A percentile compares a stretch with the other conserved stretches of the same genome.
Evolutionary conservation across 306 rosid species (phyloP).

Genomic region (Albizia julibrissin): DNA sequence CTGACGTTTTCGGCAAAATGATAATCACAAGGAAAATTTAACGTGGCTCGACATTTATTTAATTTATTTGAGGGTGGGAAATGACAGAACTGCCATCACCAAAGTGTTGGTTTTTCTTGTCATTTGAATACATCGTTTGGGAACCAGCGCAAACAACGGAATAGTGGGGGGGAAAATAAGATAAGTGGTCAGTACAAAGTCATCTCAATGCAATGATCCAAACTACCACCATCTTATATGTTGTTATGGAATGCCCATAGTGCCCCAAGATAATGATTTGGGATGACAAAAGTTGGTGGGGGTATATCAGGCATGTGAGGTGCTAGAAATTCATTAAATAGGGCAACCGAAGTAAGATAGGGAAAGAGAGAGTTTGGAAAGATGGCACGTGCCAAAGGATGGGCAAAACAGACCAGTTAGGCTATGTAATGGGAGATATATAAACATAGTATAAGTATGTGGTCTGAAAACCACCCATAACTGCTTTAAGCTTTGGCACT

Average conservation of each 20-base stretch:
- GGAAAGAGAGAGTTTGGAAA: slow-evolving; percentile 33
- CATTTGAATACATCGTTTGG: slow-evolving; percentile 52
- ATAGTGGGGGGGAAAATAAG: slow-evolving; percentile 48
- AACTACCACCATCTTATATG: slow-evolving; percentile 50
- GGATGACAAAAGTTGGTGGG: slow-evolving; percentile 38
- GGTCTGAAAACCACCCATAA: slow-evolving; percentile 57
- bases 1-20: background rate
- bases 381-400: slow-evolving; percentile 53
- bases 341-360: slow-evolving; percentile 39
- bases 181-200: slow-evolving; percentile 78
- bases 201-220: slow-evolving; percentile 72
- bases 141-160: slow-evolving; percentile 74
- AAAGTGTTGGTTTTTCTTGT: slow-evolving; percentile 48
- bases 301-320: slow-evolving; percentile 30
- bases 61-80: background rate
- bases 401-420: slow-evolving; percentile 49
- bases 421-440: slow-evolving; percentile 37
- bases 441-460: background rate
- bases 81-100: slow-evolving; percentile 34
- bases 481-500: slow-evolving; percentile 58
- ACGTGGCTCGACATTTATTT: background rate
- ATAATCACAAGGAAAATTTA: slow-evolving; percentile 3
- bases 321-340: slow-evolving; percentile 35
- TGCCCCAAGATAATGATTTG: slow-evolving; percentile 52
- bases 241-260: slow-evolving; percentile 37